A percentile compares a stretch with the other conserved stretches of the same genome.
Conservation (phyloP, 1,284 basidiomycete species). For the Mycosarcoma mackinlayi region DNA sequence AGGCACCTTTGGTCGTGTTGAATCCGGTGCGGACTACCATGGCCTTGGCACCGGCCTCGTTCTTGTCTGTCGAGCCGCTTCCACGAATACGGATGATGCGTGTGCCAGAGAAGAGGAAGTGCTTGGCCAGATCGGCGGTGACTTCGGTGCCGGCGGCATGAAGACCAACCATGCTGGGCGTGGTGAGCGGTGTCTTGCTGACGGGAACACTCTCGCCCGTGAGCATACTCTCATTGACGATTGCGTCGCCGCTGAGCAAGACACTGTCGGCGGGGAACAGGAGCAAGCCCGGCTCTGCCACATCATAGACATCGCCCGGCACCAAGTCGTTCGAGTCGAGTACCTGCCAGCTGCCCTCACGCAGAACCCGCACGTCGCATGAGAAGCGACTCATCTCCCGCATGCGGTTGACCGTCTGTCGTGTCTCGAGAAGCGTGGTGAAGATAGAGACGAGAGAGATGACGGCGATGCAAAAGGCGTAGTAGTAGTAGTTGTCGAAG, state of each 20-base stretch:
- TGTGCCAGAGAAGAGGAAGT: constrained; percentile 92
- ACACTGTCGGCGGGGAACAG: constrained; percentile 91
- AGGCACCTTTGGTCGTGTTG: constrained; percentile 95
- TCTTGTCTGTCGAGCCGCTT: constrained; percentile 67
- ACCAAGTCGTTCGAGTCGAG: constrained; percentile 84
- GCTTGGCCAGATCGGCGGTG: constrained; percentile 79
- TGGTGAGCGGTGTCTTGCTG: constrained; percentile 78
- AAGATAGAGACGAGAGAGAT: constrained; percentile 88
- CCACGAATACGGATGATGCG: constrained; percentile 87
- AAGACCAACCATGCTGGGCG: constrained; percentile 48
- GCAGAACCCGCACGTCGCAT: constrained; percentile 80
- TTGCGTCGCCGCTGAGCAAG: constrained; percentile 92
- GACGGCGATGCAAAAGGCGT: constrained; percentile 94
- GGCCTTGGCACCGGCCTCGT: constrained; percentile 75
- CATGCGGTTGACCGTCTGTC: constrained; percentile 87
- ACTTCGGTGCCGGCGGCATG: constrained; percentile 70
- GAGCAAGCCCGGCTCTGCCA: constrained; percentile 80
- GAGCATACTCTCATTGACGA: constrained; percentile 98
- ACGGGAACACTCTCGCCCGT: constrained; percentile 96
- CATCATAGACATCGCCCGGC: constrained; percentile 91
- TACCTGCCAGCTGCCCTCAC: constrained; percentile 72
- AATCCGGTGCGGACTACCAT: constrained; percentile 94
- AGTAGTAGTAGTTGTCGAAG: constrained; percentile 89
- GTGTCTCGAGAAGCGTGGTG: constrained; percentile 91
- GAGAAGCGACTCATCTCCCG: constrained; percentile 94